These are phyloP conservation scores for Pseudomassariella vexata DNA, from an alignment of 2,329 filamentous ascomycete genomes.

Conservation along the genomic window DNA sequence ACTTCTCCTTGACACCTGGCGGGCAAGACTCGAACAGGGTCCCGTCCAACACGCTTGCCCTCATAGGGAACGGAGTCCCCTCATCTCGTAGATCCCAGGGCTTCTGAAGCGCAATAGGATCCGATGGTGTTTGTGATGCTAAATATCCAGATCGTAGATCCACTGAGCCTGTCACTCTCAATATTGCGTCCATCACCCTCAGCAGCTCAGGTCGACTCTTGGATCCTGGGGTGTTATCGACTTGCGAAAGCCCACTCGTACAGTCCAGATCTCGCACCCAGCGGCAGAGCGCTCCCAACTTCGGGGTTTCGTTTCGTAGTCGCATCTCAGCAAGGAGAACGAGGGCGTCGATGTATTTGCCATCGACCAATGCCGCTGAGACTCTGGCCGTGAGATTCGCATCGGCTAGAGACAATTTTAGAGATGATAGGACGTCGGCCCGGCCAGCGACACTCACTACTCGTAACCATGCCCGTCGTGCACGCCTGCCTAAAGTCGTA, in stretches of 20 bases:
- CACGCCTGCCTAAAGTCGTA: conserved; percentile 66
- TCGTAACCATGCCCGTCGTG: conserved; percentile 58
- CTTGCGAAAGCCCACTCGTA: conserved; percentile 56
- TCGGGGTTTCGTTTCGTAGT: conserved; percentile 58
- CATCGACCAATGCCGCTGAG: conserved; percentile 59
- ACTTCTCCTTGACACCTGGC: conserved; percentile 28
- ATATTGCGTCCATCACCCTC: conserved; percentile 55
- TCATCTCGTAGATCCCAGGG: conserved; percentile 53
- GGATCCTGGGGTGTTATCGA: conserved; percentile 34
- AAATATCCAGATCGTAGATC: conserved; percentile 38
- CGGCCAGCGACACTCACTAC: conserved; percentile 16
- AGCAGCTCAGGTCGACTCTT: conserved; percentile 49
- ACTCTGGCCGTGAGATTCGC: conserved; percentile 62
- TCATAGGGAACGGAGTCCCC: conserved; percentile 35
- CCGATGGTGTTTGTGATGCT: conserved; percentile 23
- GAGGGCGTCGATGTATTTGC: conserved; percentile 58
- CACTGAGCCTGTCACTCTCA: conserved; percentile 57
- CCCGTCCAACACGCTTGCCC: conserved; percentile 53
- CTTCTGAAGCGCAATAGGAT: conserved; percentile 51
- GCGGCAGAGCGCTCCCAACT: conserved; percentile 62
- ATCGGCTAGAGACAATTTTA: no score
- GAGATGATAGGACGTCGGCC: no score
- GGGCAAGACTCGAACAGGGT: conserved; percentile 41
- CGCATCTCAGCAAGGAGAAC: conserved; percentile 65
- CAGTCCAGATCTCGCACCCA: conserved; percentile 70